Base-by-base conservation (phyloP, 1,284 basidiomycete genomes). In the Ceratobasidium sp. region DNA sequence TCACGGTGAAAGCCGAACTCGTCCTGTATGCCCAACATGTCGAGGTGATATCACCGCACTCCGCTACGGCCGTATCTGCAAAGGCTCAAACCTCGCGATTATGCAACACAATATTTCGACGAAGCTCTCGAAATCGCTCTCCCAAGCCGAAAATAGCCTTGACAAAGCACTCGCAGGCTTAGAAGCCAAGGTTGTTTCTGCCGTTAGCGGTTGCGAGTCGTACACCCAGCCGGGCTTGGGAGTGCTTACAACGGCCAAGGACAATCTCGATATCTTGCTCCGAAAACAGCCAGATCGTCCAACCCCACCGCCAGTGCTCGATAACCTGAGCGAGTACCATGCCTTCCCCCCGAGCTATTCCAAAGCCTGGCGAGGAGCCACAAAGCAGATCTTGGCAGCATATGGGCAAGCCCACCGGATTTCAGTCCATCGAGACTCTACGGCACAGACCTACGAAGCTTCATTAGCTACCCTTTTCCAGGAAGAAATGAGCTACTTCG, bases 31-130 rank as follows among this genome's bases (percentile, higher is more conserved):
- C 79, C 90, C 90, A 0, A 87, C 86, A 0, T 92, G 89, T 79
- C 86, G 88, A 8, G 80, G 82, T 0, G 84, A 85, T 1, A 88
- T 91, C 79, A 87, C 85, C 0, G 83, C 87, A 9, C 86, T 86
- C 2, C 86, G 89, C 8, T 90, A 91, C 81, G 88, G 90, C 2
- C 87, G 91, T 0, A 83, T 89, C 40, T 87, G 86, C 81, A 92
- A 92, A 81, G 86, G 88, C 5, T 89, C 90, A 0, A 83, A 88
- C 76, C 82, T 91, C 25, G 90, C 91, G 77, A 88, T 92, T 29
- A 81, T 91, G 52, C 91, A 92, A 80, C 85, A 87, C 70, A 91
- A 91, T 77, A 86, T 91, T 19, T 87, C 89, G 0, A 84, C 85
- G 19, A 71, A 67, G 44, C 19, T 73, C 8, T 52, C 65, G 25